Conservation (phyloP, 1,284 basidiomycete genomes). For the Melampsora abietis-canadensis region DNA sequence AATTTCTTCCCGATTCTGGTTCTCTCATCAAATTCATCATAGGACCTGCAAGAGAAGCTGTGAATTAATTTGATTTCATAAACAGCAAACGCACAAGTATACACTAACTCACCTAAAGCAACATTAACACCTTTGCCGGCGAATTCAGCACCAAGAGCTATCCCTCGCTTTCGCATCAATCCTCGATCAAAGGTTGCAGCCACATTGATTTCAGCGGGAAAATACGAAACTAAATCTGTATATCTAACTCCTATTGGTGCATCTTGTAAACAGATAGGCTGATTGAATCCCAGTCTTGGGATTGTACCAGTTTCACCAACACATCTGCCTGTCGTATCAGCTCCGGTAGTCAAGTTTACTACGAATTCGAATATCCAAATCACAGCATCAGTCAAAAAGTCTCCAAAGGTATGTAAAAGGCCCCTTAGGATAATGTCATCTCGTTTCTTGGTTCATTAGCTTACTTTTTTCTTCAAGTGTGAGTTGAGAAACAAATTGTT, state of each 20-base stretch:
- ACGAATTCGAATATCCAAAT: neutral
- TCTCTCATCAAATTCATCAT: conserved; percentile 48
- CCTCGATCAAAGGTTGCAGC: conserved; percentile 51
- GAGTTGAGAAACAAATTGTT: conserved; percentile 33
- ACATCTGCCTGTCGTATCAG: conserved; percentile 24
- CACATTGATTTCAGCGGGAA: conserved; percentile 51
- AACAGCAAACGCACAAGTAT: neutral
- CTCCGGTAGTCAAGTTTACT: conserved; percentile 41
- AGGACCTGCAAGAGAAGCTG: conserved; percentile 47
- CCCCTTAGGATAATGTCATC: no score
- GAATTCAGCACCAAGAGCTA: conserved; percentile 51
- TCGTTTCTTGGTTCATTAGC: neutral
- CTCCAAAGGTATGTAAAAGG: no score
- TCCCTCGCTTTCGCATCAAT: conserved; percentile 50
- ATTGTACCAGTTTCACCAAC: conserved; percentile 44
- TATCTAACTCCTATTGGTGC: conserved; percentile 50
- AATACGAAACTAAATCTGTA: conserved; percentile 49
- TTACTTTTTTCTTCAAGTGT: conserved; percentile 42
- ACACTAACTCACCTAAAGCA: conserved; percentile 47
- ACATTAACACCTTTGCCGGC: conserved; percentile 51
- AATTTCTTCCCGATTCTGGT: conserved; percentile 47
- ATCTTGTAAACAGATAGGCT: conserved; percentile 51
- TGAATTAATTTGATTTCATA: neutral
- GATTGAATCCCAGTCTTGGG: conserved; percentile 48
- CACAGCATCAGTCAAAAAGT: neutral